Percentiles rank a stretch among this genome's conserved stretches.
Evolutionary conservation across 352 stramenopile species (phyloP).

Genomic region (Pythium brassicae): DNA sequence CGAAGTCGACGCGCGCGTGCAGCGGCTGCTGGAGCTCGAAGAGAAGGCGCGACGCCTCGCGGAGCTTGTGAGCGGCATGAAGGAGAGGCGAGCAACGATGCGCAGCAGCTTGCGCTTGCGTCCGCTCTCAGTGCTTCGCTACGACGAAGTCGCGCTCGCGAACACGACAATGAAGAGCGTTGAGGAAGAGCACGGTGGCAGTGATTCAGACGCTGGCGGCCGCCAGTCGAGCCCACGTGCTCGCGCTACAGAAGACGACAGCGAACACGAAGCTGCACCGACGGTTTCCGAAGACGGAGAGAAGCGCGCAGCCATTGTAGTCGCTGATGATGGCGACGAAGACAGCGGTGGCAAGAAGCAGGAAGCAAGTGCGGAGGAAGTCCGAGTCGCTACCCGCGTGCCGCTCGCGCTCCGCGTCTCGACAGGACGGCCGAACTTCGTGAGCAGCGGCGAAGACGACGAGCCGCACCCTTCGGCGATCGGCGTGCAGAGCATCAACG

Average conservation of each 20-base stretch:
- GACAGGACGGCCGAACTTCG: neutral
- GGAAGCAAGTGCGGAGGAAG: neutral
- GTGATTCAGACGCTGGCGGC: neutral
- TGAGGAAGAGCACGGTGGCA: too few relatives aligned
- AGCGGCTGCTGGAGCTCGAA: conserved; percentile 10
- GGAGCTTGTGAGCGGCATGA: conserved; percentile 8
- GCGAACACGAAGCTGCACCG: neutral
- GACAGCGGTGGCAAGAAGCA: neutral
- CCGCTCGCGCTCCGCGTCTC: neutral
- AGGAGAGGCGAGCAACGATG: neutral
- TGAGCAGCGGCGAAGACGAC: neutral
- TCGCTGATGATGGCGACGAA: neutral
- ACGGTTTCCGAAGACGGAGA: neutral
- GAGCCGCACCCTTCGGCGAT: conserved; percentile 40
- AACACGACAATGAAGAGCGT: neutral
- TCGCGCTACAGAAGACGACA: neutral
- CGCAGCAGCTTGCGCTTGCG: neutral
- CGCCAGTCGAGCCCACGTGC: neutral
- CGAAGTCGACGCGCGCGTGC: conserved; percentile 1
- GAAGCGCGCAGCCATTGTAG: neutral
- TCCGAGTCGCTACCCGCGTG: neutral
- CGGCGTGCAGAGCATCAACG: conserved; percentile 46
- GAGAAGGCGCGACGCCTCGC: conserved; percentile 9
- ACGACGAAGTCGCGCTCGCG: too few relatives aligned
- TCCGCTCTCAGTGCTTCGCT: neutral